Evolutionary conservation across 768 basidiomycete genomes (phyloP), one percentile per base, ranked within the genome.

Genomic region (Pleurotus tuber-regium): DNA sequence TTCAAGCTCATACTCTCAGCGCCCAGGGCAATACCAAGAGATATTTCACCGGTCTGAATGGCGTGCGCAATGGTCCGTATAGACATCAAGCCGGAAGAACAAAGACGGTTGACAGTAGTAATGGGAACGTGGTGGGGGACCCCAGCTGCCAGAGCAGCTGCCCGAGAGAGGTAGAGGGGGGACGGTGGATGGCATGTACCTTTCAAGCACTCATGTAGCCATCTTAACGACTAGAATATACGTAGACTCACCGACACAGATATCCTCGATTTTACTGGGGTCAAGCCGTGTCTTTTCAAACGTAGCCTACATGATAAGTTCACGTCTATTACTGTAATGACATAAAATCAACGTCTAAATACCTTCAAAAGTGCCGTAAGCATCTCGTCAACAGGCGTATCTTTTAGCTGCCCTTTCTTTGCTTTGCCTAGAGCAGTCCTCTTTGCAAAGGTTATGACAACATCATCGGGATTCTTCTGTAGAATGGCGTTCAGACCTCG

Each of bases 61-160:
- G 87, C 79, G 66, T 96, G 87, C 14, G 94, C 92, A 43, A 98
- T 89, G 63, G 76, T 84, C 53, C 90, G 84, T 55, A 98, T 86
- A n/a, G 96, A 87, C 81, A 95, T 92, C 43, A 98, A 76, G 19
- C 95, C 94, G 0, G 93, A 95, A 2, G 93, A 90, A 68, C 96
- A 99, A 43, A 98, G 79, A 51, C 96, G 77, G 68, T 99, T 99
- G 49, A 98, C 83, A 9, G 89, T 87, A 18, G 89, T 89, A 55
- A 98, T 79, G n/a, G 95, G 88, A 11, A 92, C 86, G 56, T 85
- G 73, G 50, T 86, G 77, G 2, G 94, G 96, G 57, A 97, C 88
- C 10, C 93, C 94, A 23, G 93, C 92, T 28, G 89, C 83, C 35
- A 96, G 76, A 4, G 90, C 89, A 24, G 93, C 92, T 40, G 92